Evolutionary conservation across 305 asterid species (phyloP), one percentile per base, ranked within the genome.

Genomic region (Fraxinus nigra): DNA sequence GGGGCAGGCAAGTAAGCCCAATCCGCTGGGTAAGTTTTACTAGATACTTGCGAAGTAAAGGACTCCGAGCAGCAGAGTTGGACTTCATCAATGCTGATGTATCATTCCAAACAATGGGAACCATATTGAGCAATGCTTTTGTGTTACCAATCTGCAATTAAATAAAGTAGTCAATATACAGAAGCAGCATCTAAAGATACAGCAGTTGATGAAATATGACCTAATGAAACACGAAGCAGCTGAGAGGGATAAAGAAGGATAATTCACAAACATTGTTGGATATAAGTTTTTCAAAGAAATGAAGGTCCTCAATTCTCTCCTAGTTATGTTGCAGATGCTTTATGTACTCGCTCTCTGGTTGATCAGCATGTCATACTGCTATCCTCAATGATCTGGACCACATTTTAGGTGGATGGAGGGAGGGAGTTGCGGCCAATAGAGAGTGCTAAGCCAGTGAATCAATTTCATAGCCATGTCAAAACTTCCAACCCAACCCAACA

Each of bases 21-120:
- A 94, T 89, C 86, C 99, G 92, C 85, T 94, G 98, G 56, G 93
- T 85, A 84, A 94, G 92, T 86, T 97, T 97, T 87, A 94, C 88
- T 77, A 97, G 89, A 89, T 92, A 92, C 90, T 97, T 97, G 78
- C 97, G 98, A 81, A 97, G 98, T 87, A 97, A 92, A 79, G 98
- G 92, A 85, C 99, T 97, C 61, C 95, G 93, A 82, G 89, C 79
- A 86, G 98, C 97, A 87, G 82, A 84, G 72, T 81, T 88, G 69
- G 99, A 92, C 88, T 91, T 93, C 78, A 93, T 89, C 84, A 93
- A 87, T 75, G 80, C 74, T 78, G 97, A 91, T 67, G 92, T 56
- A 85, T 93, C 95, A 81, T 85, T 83, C 99, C 99, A 96, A 83
- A 94, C 78, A 79, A 87, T 82, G 78, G 97, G 92, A 87, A 89